Conservation (phyloP, 2,329 filamentous ascomycete genomes). For the Pseudogymnoascus sp. region DNA sequence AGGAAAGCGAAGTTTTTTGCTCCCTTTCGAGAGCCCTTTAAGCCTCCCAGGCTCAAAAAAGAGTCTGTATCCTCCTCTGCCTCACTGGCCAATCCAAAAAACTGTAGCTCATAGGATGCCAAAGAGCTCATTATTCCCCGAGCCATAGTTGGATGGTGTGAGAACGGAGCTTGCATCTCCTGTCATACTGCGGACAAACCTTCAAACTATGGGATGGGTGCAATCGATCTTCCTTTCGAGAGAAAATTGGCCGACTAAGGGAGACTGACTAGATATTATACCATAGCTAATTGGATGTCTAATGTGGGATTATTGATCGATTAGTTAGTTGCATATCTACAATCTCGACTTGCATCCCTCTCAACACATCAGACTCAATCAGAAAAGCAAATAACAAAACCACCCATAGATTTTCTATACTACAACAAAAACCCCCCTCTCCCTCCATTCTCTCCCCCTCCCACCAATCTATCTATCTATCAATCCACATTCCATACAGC, state of each 20-base stretch:
- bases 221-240: too few species aligned
- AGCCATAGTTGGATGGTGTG: neutral
- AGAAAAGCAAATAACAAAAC: neutral
- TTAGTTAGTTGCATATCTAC: neutral
- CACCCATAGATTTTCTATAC: constrained; percentile 10
- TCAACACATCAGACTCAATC: neutral
- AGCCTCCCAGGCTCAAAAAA: neutral
- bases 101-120: neutral
- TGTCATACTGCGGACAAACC: neutral
- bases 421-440: neutral
- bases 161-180: neutral
- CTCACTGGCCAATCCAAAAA: too few species aligned
- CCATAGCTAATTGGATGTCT: neutral
- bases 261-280: neutral
- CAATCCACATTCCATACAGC: neutral
- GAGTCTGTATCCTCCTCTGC: too few species aligned
- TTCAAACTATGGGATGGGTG: neutral
- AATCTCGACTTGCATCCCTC: neutral
- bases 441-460: neutral
- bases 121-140: too few species aligned
- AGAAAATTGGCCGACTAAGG: neutral
- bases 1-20: neutral
- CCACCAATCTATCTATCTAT: neutral
- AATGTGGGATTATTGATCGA: neutral
- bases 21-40: too few species aligned